Evolutionary conservation across 768 basidiomycete genomes (phyloP).

Genomic region (Trichaptum fuscoviolaceum): DNA sequence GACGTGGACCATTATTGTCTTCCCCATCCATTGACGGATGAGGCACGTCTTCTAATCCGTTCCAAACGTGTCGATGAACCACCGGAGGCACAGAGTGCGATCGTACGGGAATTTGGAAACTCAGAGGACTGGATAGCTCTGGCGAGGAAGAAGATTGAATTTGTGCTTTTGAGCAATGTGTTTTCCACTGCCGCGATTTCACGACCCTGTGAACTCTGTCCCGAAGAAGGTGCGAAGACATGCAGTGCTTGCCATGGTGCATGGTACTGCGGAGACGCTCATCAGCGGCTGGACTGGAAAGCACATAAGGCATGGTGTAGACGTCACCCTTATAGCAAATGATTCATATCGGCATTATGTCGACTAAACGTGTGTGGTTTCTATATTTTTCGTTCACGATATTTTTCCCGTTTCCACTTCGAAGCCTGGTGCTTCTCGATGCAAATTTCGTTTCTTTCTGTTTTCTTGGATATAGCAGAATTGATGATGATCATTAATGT

Average conservation of each 20-base stretch:
- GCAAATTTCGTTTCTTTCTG: background rate
- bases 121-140: background rate
- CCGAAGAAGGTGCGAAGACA: background rate
- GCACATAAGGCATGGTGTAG: background rate
- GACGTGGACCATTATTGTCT: background rate
- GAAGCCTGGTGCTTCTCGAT: background rate
- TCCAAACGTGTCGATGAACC: conserved; percentile 5
- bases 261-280: conserved; percentile 6
- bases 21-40: background rate
- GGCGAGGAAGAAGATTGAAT: background rate
- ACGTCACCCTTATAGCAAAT: background rate
- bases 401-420: background rate
- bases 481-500: too few species aligned
- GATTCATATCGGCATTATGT: background rate
- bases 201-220: conserved; percentile 5
- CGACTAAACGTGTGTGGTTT: background rate
- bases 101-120: background rate
- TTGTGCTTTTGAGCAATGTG: conserved; percentile 4
- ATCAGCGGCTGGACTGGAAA: conserved; percentile 1
- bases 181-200: background rate
- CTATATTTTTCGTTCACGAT: background rate
- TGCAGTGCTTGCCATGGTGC: conserved; percentile 4
- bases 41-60: conserved; percentile 2
- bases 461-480: background rate
- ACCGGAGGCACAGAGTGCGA: background rate